Conservation (phyloP, 257 asterid genomes). For the Cinchona pubescens region DNA sequence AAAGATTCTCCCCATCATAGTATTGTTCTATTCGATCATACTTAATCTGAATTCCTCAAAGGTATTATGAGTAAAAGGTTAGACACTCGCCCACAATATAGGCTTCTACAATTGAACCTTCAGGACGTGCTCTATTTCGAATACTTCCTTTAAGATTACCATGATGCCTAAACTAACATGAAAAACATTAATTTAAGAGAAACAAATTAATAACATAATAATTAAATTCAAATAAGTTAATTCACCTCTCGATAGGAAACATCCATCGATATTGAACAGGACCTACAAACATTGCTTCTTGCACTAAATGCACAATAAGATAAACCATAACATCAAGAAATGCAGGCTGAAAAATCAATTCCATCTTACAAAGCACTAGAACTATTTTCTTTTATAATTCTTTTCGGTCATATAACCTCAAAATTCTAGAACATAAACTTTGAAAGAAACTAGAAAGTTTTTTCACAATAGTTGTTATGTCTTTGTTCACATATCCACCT, state of each 20-base stretch:
- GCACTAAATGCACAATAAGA: not conserved
- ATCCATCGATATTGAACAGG: not conserved
- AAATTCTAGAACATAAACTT: not conserved
- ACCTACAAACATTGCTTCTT: not conserved
- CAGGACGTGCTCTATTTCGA: not conserved
- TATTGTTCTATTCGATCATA: too few relatives aligned
- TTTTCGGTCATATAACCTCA: not conserved
- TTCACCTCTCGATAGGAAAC: not conserved
- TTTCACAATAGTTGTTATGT: too few relatives aligned
- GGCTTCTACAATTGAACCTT: not conserved
- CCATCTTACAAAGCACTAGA: not conserved
- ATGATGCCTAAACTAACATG: not conserved
- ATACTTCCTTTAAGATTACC: not conserved
- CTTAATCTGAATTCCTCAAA: not conserved
- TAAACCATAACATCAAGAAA: slow-evolving; percentile 6
- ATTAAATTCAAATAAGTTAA: not conserved
- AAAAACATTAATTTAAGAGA: not conserved
- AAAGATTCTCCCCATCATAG: too few relatives aligned
- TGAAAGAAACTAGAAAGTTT: not conserved
- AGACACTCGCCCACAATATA: not conserved
- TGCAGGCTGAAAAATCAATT: not conserved
- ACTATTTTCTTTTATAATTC: not conserved
- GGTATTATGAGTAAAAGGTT: not conserved
- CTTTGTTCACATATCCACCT: not conserved
- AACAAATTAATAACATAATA: not conserved